Evolutionary conservation across 1,284 basidiomycete species (phyloP).

Genomic region (Cutaneotrichosporon sp.): DNA sequence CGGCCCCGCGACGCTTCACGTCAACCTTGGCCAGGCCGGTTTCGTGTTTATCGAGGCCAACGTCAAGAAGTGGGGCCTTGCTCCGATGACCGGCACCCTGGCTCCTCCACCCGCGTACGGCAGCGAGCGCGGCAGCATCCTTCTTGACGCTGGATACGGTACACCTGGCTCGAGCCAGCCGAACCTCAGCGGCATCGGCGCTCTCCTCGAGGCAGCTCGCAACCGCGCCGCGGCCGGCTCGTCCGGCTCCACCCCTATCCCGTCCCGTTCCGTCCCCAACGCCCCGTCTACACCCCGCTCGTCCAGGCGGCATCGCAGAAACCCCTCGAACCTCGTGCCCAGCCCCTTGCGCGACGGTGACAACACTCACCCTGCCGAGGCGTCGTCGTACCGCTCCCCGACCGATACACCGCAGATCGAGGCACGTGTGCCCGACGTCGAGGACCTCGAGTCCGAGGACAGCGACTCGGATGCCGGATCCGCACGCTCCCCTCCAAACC

Average conservation of each 20-base stretch:
- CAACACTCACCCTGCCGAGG: conserved; percentile 9
- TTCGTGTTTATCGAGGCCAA: conserved; percentile 98
- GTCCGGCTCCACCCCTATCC: conserved; percentile 7
- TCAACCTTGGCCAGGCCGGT: conserved; percentile 92
- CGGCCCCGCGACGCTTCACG: conserved; percentile 89
- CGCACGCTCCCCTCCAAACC: conserved; percentile 51
- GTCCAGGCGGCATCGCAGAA: conserved; percentile 34
- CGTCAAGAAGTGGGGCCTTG: conserved; percentile 97
- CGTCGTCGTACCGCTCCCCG: conserved; percentile 44
- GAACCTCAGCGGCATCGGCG: conserved; percentile 31
- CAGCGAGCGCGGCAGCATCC: conserved; percentile 87
- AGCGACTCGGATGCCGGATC: conserved; percentile 22
- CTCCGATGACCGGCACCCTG: conserved; percentile 89
- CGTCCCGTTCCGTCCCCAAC: neutral
- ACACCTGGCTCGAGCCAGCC: conserved; percentile 37
- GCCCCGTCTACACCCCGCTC: conserved; percentile 17
- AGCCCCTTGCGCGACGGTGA: conserved; percentile 40
- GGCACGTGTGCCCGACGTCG: conserved; percentile 36
- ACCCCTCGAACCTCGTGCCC: conserved; percentile 27
- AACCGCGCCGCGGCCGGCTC: conserved; percentile 24
- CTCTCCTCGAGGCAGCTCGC: conserved; percentile 47
- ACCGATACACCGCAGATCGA: conserved; percentile 46
- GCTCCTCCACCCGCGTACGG: conserved; percentile 95
- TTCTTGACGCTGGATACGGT: conserved; percentile 76
- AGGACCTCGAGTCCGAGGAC: conserved; percentile 33